These are phyloP conservation scores for Stylosanthes scabra DNA, from an alignment of 331 rosid genomes.

Conservation along the genomic window DNA sequence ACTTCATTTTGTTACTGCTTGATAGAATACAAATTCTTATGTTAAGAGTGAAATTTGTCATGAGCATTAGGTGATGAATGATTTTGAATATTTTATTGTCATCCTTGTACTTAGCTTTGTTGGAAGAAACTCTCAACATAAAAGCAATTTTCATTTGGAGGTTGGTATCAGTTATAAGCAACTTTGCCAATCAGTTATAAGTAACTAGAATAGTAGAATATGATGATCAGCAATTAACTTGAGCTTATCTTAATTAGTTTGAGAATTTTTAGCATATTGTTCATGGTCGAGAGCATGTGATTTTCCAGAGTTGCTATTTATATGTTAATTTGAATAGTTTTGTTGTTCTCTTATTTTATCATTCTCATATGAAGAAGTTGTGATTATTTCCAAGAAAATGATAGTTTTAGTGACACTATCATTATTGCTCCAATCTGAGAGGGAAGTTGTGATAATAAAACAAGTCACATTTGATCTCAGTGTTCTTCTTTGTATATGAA, in stretches of 20 bases:
- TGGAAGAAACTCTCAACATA: too few species aligned
- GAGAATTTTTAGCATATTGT: too few species aligned
- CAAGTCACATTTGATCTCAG: neutral
- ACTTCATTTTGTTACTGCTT: neutral
- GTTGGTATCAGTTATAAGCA: too few species aligned
- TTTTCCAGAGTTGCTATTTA: neutral
- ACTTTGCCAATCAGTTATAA: too few species aligned
- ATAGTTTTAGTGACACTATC: neutral
- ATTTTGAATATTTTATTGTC: conserved; percentile 29
- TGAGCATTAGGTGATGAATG: conserved; percentile 47
- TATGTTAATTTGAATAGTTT: conserved; percentile 1
- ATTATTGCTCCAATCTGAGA: conserved; percentile 9
- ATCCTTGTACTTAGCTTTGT: conserved; percentile 59
- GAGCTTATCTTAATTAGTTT: neutral
- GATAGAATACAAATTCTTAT: neutral
- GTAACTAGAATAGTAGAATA: too few species aligned
- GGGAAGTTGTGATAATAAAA: conserved; percentile 8
- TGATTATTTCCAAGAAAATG: conserved; percentile 1
- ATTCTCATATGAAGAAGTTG: neutral
- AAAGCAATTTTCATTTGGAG: too few species aligned
- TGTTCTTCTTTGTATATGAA: neutral
- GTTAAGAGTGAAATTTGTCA: conserved; percentile 4
- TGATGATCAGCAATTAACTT: neutral
- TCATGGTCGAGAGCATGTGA: too few species aligned
- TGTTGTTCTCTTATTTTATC: neutral